phyloP scores from a whole-genome alignment of 306 rosid species.

The Vachellia pachyceras region DNA sequence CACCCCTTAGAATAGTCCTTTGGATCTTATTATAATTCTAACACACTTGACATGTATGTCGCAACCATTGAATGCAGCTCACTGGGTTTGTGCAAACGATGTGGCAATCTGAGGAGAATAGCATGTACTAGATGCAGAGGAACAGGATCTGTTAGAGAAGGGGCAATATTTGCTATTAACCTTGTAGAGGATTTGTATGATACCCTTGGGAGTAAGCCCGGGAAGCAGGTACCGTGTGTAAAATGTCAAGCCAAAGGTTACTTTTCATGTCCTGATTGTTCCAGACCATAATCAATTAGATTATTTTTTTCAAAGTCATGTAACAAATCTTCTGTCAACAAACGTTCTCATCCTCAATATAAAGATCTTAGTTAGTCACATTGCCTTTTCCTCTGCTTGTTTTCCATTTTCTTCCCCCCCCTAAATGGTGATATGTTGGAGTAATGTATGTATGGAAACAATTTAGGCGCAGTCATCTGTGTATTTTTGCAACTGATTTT shows the following conservation, averaged over 20 bases:
- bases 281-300: slow-evolving; percentile 39
- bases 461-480: not conserved
- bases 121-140: slow-evolving; percentile 82
- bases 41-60: slow-evolving; percentile 3
- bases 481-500: not conserved
- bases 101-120: slow-evolving; percentile 76
- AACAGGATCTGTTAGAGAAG: slow-evolving; percentile 69
- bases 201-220: slow-evolving; percentile 49
- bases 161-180: slow-evolving; percentile 49
- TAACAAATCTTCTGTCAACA: not conserved
- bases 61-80: slow-evolving; percentile 55
- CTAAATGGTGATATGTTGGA: not conserved
- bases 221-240: slow-evolving; percentile 52
- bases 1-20: not conserved
- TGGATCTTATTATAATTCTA: not conserved
- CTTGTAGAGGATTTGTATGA: slow-evolving; percentile 57
- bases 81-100: slow-evolving; percentile 83
- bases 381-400: not conserved
- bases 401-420: not conserved
- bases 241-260: slow-evolving; percentile 79
- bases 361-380: not conserved
- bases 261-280: slow-evolving; percentile 80
- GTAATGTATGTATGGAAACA: not conserved
- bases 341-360: not conserved
- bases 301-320: not conserved